A percentile compares a stretch with the other conserved stretches of the same genome.
Conservation (phyloP, 768 basidiomycete species). For the Holtermanniella nyarrowii region DNA sequence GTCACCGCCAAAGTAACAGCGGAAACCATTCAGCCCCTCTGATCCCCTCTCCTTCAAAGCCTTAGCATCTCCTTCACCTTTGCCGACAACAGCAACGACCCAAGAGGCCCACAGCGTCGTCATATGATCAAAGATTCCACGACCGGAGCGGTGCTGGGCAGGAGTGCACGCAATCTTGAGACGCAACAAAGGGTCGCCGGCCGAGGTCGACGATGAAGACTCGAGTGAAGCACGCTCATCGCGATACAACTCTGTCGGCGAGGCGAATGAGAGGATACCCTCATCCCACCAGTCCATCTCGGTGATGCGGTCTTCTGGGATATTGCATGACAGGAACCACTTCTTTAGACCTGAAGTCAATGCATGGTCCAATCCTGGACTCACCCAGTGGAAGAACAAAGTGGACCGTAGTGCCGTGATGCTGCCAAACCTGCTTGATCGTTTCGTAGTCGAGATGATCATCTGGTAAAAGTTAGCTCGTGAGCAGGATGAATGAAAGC, state of each 20-base stretch:
- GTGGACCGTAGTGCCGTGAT: constrained; percentile 29
- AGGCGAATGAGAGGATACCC: constrained; percentile 21
- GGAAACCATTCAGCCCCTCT: constrained; percentile 32
- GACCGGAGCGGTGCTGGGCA: constrained; percentile 38
- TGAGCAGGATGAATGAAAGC: too few relatives aligned
- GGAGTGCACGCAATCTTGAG: constrained; percentile 38
- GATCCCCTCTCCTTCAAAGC: constrained; percentile 14
- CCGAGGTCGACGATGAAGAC: neutral
- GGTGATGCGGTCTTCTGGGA: constrained; percentile 27
- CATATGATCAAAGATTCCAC: constrained; percentile 38
- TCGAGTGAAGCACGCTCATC: neutral
- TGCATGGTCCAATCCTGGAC: neutral
- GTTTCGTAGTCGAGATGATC: constrained; percentile 40
- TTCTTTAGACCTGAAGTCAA: constrained; percentile 23
- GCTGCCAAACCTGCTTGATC: constrained; percentile 36
- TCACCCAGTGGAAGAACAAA: constrained; percentile 37
- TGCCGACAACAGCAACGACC: constrained; percentile 29
- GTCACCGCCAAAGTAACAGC: constrained; percentile 37
- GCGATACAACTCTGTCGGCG: neutral
- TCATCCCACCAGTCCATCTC: constrained; percentile 40
- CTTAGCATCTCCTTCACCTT: constrained; percentile 7
- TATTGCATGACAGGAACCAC: constrained; percentile 33
- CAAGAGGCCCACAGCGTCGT: constrained; percentile 39
- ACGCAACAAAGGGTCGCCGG: constrained; percentile 7
- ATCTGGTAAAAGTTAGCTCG: constrained; percentile 16